Conservation (phyloP, 352 stramenopile genomes). For the Phytophthora colocasiae region DNA sequence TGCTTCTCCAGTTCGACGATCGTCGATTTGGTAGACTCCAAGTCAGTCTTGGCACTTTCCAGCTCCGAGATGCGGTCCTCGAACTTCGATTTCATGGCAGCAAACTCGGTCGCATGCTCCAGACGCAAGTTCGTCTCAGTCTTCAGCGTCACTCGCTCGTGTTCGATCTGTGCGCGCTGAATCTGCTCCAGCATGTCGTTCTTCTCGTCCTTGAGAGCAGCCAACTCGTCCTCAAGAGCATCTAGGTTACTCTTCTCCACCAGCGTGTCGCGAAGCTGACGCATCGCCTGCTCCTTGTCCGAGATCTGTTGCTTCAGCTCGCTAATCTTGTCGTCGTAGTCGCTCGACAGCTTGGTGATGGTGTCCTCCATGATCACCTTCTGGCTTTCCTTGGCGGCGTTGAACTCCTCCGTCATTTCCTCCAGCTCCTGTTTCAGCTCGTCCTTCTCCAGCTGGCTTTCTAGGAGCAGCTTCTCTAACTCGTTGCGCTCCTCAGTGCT, state of each 20-base stretch:
- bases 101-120: conserved; percentile 50
- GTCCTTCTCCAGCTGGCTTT: conserved; percentile 63
- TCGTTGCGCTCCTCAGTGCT: conserved; percentile 49
- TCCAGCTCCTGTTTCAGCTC: conserved; percentile 62
- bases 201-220: conserved; percentile 56
- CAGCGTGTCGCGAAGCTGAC: conserved; percentile 47
- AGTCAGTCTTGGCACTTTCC: conserved; percentile 38
- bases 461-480: conserved; percentile 56
- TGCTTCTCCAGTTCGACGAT: conserved; percentile 52
- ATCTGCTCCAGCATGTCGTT: conserved; percentile 54
- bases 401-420: conserved; percentile 48
- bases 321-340: conserved; percentile 60
- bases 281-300: conserved; percentile 58
- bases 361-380: conserved; percentile 45
- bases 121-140: conserved; percentile 41
- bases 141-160: conserved; percentile 40
- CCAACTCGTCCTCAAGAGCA: conserved; percentile 51
- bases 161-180: conserved; percentile 46
- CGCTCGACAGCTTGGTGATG: conserved; percentile 49
- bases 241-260: conserved; percentile 59
- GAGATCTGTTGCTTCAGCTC: conserved; percentile 50
- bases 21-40: conserved; percentile 44
- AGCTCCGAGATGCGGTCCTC: conserved; percentile 56
- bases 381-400: conserved; percentile 48
- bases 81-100: conserved; percentile 46